Conservation (phyloP, 2,329 filamentous ascomycete genomes). For the Pseudopyricularia cyperi region DNA sequence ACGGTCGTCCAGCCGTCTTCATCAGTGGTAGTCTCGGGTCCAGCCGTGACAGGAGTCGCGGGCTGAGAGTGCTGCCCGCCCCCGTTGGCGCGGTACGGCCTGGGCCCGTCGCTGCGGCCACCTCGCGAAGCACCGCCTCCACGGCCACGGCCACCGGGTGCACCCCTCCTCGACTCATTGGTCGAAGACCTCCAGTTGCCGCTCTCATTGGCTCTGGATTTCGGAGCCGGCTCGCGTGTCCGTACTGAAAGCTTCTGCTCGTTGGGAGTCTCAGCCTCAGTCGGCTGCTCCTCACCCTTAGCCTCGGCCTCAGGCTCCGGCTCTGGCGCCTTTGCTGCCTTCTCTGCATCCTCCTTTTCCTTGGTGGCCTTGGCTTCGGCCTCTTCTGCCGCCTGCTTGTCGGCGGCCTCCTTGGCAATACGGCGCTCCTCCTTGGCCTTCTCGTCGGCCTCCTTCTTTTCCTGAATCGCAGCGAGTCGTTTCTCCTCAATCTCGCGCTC, state of each 20-base stretch:
- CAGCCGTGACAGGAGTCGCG: conserved; percentile 15
- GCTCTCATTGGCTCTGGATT: conserved; percentile 43
- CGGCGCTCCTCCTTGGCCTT: conserved; percentile 67
- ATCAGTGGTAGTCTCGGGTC: conserved; percentile 21
- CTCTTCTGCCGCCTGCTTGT: conserved; percentile 20
- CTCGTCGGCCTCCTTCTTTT: conserved; percentile 80
- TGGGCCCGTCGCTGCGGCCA: conserved; percentile 29
- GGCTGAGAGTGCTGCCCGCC: conserved; percentile 21
- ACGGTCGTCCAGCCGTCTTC: conserved; percentile 57
- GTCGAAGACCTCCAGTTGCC: conserved; percentile 47
- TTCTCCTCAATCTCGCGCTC: conserved; percentile 89
- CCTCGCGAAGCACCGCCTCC: conserved; percentile 29
- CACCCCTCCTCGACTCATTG: conserved; percentile 33
- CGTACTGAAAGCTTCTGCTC: conserved; percentile 35
- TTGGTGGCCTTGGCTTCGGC: conserved; percentile 12
- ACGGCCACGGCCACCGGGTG: conserved; percentile 27
- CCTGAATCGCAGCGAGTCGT: conserved; percentile 55
- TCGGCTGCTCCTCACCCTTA: conserved; percentile 15
- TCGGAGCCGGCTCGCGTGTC: conserved; percentile 26
- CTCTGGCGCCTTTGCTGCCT: conserved; percentile 18
- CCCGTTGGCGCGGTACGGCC: conserved; percentile 37
- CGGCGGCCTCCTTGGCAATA: conserved; percentile 48
- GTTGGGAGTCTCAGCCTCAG: conserved; percentile 8
- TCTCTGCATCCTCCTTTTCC: conserved; percentile 17
- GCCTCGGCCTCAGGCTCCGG: conserved; percentile 14